Evolutionary conservation across 164 flowering plant genomes (phyloP).

Genomic region (Nelumbo lutea): DNA sequence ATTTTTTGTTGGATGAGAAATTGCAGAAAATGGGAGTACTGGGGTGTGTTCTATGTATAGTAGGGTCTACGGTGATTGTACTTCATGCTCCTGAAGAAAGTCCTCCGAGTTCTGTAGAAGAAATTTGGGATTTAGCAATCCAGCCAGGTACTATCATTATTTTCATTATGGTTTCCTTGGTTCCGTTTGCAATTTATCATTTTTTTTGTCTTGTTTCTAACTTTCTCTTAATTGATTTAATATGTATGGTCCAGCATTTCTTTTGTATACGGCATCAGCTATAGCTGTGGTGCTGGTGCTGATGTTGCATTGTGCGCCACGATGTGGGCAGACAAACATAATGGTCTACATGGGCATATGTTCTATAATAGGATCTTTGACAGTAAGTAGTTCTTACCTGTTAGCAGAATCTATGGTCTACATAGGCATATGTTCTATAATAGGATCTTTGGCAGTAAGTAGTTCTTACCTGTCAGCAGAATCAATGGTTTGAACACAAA

Average conservation of each 20-base stretch:
- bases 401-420: no score
- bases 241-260: slow-evolving; percentile 61
- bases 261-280: slow-evolving; percentile 67
- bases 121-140: slow-evolving; percentile 80
- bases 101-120: slow-evolving; percentile 57
- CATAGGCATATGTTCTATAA: no score
- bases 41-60: slow-evolving; percentile 79
- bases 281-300: slow-evolving; percentile 56
- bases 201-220: background rate
- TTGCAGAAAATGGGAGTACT: slow-evolving; percentile 86
- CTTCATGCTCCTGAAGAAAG: slow-evolving; percentile 84
- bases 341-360: no score
- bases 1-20: slow-evolving; percentile 64
- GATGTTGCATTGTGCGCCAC: slow-evolving; percentile 71
- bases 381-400: slow-evolving; percentile 42
- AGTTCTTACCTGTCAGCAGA: background rate
- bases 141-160: slow-evolving; percentile 53
- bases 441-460: slow-evolving; percentile 86
- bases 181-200: background rate
- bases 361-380: slow-evolving; percentile 85
- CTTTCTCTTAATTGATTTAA: slow-evolving; percentile 1
- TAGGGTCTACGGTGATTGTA: slow-evolving; percentile 81
- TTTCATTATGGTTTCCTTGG: background rate
- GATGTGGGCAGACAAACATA: slow-evolving; percentile 84
- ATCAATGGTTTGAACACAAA: no score